Evolutionary conservation across 345 rosid genomes (phyloP).

Genomic region (Citrus reticulata): DNA sequence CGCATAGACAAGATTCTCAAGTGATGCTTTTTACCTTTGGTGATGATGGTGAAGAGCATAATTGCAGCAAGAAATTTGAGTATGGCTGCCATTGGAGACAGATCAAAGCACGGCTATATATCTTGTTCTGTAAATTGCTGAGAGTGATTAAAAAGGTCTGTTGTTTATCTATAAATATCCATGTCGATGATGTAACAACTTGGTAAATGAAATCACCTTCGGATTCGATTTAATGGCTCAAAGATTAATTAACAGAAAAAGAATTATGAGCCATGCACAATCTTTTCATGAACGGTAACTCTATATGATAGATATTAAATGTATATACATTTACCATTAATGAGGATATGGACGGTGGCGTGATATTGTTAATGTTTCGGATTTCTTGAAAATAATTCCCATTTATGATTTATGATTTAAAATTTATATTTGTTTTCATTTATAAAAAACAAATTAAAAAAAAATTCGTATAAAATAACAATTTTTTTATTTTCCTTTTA

Average conservation of each 20-base stretch:
- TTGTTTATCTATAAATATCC: background rate
- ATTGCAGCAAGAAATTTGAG: background rate
- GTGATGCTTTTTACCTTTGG: background rate
- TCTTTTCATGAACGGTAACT: no score
- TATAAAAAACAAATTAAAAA: no score
- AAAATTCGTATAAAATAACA: no score
- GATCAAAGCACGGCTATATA: background rate
- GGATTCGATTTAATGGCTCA: background rate
- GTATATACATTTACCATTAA: no score
- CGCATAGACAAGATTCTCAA: no score
- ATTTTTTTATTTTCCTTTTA: no score
- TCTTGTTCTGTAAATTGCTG: background rate
- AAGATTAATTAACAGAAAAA: background rate
- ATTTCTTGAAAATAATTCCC: no score
- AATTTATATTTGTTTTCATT: no score
- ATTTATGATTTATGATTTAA: no score
- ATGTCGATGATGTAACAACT: background rate
- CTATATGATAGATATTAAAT: no score
- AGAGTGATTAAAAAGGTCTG: background rate
- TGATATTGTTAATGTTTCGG: no score
- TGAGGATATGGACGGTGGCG: no score
- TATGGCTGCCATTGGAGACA: background rate
- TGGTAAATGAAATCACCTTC: background rate
- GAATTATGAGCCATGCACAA: background rate
- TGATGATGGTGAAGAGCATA: background rate